Base-by-base conservation (phyloP, 2,329 filamentous ascomycete genomes). In the Arthrobotrys megalospora region DNA sequence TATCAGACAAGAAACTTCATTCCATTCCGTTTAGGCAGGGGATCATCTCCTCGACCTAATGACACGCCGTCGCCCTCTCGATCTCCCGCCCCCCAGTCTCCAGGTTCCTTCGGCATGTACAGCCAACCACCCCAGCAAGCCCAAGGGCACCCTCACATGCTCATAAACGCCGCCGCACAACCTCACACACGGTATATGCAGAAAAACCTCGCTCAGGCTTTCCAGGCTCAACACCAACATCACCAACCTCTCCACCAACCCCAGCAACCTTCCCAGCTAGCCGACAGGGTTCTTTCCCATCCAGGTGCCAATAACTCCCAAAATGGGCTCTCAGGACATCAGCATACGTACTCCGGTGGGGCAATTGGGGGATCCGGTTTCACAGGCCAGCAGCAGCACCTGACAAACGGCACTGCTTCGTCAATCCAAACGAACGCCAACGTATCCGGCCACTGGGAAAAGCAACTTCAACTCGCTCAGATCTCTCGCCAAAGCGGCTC, bases 391-490 rank as follows among this genome's bases (percentile, higher is more conserved):
- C 81, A 82, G 45, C 12, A 73, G 45, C 78, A 66, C 55, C 67
- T 72, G 12, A 38, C 67, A 2, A 78, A 72, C 38, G 67, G 67
- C 16, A 28, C 34, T 45, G 10, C 75, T 14, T 28, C 67, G 10
- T 71, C 67, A 4, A 55, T 78, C 53, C 75, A 78, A 52, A 21
- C 67, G n/a, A 76, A 80, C 11, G 79, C 70, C 58, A 80, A 72
- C 60, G 69, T 78, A 21, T 80, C 81, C 47, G 72, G 80, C n/a
- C 92, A 97, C 84, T 98, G 94, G 94, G 90, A 91, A 80, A 91
- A 96, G 83, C 96, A 99, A 85, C 85, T 97, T 80, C 90, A 92
- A 79, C 86, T 94, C 82, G 91, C 91, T 80, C 92, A 94, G 80
- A 92, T 93, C 80, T 90, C 93, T 52, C 86, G 89, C 70, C 82